Percentiles rank a stretch among this genome's conserved stretches.
These are phyloP conservation scores for Setaria viridis DNA, from an alignment of 202 grass and related monocot genomes.

Conservation along the genomic window DNA sequence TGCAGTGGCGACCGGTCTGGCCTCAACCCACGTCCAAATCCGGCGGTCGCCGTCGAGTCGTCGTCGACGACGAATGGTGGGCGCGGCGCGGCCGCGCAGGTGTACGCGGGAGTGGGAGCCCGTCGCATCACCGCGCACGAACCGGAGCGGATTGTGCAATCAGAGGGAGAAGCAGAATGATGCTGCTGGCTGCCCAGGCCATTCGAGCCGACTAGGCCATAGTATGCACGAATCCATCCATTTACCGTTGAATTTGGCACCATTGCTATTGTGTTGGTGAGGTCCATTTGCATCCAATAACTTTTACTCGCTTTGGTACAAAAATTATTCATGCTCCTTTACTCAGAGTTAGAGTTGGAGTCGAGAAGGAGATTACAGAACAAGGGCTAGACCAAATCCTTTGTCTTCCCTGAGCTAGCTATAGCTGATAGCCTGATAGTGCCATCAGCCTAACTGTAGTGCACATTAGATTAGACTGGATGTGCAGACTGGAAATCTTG, in stretches of 20 bases:
- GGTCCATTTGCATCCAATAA: background rate
- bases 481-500: background rate
- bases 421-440: background rate
- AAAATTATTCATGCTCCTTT: background rate
- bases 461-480: background rate
- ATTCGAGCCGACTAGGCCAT: background rate
- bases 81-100: background rate
- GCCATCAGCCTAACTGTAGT: constrained; percentile 11
- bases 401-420: background rate
- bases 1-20: background rate
- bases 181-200: background rate
- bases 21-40: background rate
- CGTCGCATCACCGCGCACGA: constrained; percentile 31
- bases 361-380: too few relatives aligned
- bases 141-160: background rate
- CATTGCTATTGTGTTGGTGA: too few relatives aligned
- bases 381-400: too few relatives aligned
- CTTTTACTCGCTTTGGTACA: too few relatives aligned
- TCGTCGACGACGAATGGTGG: background rate
- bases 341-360: background rate
- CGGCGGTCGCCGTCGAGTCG: background rate
- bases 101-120: background rate
- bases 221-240: too few relatives aligned
- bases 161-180: background rate
- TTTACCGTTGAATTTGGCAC: too few relatives aligned